Base-by-base conservation (phyloP, 768 basidiomycete species). In the Russula earlei region DNA sequence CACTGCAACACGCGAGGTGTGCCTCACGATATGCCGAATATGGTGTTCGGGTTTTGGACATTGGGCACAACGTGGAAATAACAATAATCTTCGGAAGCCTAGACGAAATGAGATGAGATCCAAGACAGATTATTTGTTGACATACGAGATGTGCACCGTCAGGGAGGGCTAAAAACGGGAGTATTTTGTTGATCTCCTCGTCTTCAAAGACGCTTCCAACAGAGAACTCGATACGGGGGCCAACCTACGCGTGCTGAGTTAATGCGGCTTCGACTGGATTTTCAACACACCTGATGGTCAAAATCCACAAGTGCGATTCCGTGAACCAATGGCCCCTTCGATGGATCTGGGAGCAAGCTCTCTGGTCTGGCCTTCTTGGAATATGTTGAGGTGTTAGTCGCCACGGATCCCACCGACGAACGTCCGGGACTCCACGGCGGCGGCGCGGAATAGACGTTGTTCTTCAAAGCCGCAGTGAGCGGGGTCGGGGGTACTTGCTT, bases 151-250 rank as follows among this genome's bases (percentile, higher is more conserved):
- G 96, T 10, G 96, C 96, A 17, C 96, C 96, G 65, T 99, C 96
- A 1, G 96, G 96, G 25, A 99, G 77, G 0, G 96, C 96, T 12
- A 99, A 77, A 72, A 99, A 98, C 0, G 96, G 96, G 29, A 99
- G 74, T 33, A 91, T 83, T 67, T 85, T 87, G 33, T 75, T 74
- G 27, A 97, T 76, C 66, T 94, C 90, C 58, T 91, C 88, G 66
- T 98, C 85, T 34, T 88, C 78, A 60, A 88, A 85, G 29, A 95
- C 78, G 3, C 83, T 82, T 3, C 88, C 89, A 63, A 81, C 74
- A 17, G 79, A 81, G 58, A 89, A 87, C 64, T 99, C 93, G 53
- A 98, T 87, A 46, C 81, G 84, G 19, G 96, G 96, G 0, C 96
- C 96, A 46, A 97, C 85, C 85, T 94, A 68, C 41, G 46, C 24